These are phyloP conservation scores for Claviceps cyperi DNA, from an alignment of 2,329 filamentous ascomycete species.

Conservation along the genomic window DNA sequence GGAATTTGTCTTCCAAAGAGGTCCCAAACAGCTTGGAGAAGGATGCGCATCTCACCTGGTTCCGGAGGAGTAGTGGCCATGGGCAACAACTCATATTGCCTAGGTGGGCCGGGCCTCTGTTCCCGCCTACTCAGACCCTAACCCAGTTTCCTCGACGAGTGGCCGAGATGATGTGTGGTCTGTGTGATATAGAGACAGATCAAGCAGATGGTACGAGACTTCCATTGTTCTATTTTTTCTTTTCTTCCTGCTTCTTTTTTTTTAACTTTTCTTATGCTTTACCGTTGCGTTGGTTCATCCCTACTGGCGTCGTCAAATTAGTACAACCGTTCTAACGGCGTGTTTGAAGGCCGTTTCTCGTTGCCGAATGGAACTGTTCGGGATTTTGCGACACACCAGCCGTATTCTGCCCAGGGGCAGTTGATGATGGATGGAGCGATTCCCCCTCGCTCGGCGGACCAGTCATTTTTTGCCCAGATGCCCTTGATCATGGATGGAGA, in stretches of 20 bases:
- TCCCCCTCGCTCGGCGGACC: too few species aligned
- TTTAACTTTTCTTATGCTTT: neutral
- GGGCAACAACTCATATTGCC: constrained; percentile 10
- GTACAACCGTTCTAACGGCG: neutral
- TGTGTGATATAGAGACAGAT: constrained; percentile 16
- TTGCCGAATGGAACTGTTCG: constrained; percentile 13
- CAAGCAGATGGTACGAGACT: constrained; percentile 17
- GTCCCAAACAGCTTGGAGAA: neutral
- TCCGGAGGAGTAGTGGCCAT: constrained; percentile 1
- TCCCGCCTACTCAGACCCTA: constrained; percentile 12
- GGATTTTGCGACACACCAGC: constrained; percentile 12
- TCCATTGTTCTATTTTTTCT: neutral
- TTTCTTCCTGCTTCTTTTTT: neutral
- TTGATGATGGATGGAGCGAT: too few species aligned
- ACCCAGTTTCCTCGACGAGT: constrained; percentile 16
- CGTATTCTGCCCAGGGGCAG: too few species aligned
- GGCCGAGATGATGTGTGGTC: constrained; percentile 17
- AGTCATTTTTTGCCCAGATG: too few species aligned
- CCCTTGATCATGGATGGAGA: too few species aligned
- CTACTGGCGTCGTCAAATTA: neutral
- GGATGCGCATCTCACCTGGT: neutral
- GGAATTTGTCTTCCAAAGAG: constrained; percentile 7
- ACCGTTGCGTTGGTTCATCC: neutral
- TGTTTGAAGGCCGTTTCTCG: constrained; percentile 19
- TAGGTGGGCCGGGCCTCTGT: constrained; percentile 11